These are phyloP conservation scores for Narthecium ossifragum DNA, from an alignment of 106 monocot genomes.

Conservation along the genomic window DNA sequence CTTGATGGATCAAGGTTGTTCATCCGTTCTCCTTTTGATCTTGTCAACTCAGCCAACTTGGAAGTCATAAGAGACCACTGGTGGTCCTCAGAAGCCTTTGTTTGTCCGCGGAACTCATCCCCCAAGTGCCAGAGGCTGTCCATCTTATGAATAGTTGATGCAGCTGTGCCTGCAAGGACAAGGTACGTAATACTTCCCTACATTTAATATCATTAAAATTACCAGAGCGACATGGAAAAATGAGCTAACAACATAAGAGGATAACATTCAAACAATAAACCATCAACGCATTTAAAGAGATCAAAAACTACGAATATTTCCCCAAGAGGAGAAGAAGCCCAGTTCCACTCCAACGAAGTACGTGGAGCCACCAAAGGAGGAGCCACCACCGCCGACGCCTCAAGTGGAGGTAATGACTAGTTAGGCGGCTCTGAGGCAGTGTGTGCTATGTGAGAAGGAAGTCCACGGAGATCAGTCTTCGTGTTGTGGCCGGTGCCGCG, in stretches of 20 bases:
- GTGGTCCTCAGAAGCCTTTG: constrained; percentile 70
- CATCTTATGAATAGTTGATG: constrained; percentile 24
- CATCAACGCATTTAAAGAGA: not conserved
- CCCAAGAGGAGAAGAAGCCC: constrained; percentile 19
- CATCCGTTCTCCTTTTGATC: constrained; percentile 39
- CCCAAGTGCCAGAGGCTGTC: constrained; percentile 80
- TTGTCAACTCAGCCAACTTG: constrained; percentile 71
- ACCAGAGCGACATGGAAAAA: not conserved
- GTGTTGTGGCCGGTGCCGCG: constrained; percentile 32
- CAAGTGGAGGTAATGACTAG: not conserved
- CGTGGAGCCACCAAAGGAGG: constrained; percentile 32
- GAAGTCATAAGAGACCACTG: constrained; percentile 76
- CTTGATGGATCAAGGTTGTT: constrained; percentile 61
- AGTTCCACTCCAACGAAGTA: constrained; percentile 20
- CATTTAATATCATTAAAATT: not conserved
- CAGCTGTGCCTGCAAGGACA: not conserved
- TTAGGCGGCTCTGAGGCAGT: constrained; percentile 20
- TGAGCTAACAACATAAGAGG: not conserved
- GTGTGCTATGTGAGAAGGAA: constrained; percentile 38
- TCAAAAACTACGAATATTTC: not conserved
- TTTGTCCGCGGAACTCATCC: constrained; percentile 73
- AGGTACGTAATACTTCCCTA: not conserved
- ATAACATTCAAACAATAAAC: not conserved
- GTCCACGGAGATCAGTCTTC: constrained; percentile 23
- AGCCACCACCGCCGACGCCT: not conserved